These are phyloP conservation scores for Platanus orientalis DNA, from an alignment of 164 flowering plant genomes.

Conservation along the genomic window DNA sequence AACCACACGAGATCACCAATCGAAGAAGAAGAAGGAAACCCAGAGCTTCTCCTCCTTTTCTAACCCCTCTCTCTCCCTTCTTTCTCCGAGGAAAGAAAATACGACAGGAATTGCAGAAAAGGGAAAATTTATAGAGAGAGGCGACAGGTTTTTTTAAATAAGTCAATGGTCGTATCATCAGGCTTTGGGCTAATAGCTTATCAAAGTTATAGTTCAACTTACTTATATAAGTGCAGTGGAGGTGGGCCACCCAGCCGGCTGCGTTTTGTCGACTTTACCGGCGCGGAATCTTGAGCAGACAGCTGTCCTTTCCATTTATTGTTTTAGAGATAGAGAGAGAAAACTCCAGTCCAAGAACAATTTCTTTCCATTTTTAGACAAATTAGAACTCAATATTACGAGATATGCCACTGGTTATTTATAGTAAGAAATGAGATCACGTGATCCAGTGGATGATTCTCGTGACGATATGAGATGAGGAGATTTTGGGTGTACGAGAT, in stretches of 20 bases:
- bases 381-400: background rate
- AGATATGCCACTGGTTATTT: background rate
- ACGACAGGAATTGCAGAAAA: background rate
- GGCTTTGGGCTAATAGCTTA: background rate
- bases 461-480: background rate
- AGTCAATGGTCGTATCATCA: background rate
- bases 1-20: background rate
- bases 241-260: conserved; percentile 23
- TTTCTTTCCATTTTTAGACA: background rate
- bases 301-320: background rate
- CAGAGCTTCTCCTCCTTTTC: conserved; percentile 1
- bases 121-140: conserved; percentile 1
- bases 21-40: background rate
- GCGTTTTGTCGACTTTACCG: conserved; percentile 17
- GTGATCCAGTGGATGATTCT: background rate
- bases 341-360: background rate
- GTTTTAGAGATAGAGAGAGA: background rate
- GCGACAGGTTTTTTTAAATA: conserved; percentile 4
- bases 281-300: conserved; percentile 22
- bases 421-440: background rate
- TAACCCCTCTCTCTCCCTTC: conserved; percentile 5
- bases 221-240: conserved; percentile 12
- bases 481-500: background rate
- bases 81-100: background rate
- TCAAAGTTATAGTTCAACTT: background rate